Conservation (phyloP, 208 protist genomes). For the Crithidia thermophila region DNA sequence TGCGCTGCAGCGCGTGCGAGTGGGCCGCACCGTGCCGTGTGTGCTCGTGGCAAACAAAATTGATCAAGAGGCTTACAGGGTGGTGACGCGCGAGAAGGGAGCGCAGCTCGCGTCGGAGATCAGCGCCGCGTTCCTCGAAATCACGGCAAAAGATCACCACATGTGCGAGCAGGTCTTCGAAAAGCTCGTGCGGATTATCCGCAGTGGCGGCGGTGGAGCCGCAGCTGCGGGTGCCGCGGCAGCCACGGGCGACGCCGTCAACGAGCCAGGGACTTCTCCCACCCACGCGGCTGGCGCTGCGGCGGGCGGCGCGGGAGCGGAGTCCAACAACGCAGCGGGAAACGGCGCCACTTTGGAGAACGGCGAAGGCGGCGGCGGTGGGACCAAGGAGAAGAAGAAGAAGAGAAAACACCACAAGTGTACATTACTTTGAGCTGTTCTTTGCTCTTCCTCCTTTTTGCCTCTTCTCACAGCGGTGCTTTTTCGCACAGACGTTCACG, state of each 20-base stretch:
- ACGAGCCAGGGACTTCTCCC: too few relatives aligned
- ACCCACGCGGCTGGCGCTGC: not conserved
- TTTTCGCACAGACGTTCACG: too few relatives aligned
- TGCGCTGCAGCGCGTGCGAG: constrained; percentile 26
- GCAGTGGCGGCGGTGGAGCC: not conserved
- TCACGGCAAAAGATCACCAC: constrained; percentile 59
- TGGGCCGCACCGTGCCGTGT: constrained; percentile 28
- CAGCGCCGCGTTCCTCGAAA: constrained; percentile 62
- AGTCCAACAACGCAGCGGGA: not conserved
- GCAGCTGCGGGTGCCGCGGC: not conserved
- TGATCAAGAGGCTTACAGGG: constrained; percentile 46
- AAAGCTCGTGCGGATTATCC: constrained; percentile 47
- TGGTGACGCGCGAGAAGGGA: constrained; percentile 46
- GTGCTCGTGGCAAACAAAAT: constrained; percentile 73
- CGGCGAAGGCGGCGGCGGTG: constrained; percentile 21
- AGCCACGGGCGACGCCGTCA: not conserved
- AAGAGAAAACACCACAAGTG: constrained; percentile 19
- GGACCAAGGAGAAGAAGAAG: not conserved
- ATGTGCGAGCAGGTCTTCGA: constrained; percentile 58
- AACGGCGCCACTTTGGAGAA: too few relatives aligned
- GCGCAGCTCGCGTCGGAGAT: constrained; percentile 38
- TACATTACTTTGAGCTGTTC: constrained; percentile 17
- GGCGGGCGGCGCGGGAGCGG: not conserved
- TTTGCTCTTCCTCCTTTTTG: not conserved
- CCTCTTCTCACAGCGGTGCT: not conserved